Evolutionary conservation across 805 yeast species (phyloP).

Genomic region (Clavispora asparagi): DNA sequence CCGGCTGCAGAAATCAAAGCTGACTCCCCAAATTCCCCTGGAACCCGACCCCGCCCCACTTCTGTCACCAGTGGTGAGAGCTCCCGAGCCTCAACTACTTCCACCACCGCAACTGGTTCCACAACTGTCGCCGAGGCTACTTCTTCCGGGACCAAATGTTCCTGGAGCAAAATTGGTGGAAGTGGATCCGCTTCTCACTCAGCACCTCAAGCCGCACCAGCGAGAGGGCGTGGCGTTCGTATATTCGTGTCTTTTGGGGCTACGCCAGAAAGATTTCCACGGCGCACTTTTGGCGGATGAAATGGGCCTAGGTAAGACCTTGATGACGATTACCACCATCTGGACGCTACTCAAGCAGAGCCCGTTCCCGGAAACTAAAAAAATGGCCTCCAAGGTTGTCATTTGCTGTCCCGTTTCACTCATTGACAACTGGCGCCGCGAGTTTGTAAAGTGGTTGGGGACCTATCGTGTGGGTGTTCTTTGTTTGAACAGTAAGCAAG

Average conservation of each 20-base stretch:
- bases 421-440: constrained; percentile 81
- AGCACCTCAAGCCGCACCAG: constrained; percentile 76
- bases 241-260: constrained; percentile 78
- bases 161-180: constrained; percentile 30
- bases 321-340: constrained; percentile 76
- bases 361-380: constrained; percentile 34
- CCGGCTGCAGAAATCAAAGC: background rate
- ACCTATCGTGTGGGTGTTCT: constrained; percentile 59
- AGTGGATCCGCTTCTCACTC: constrained; percentile 54
- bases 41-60: no score
- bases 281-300: constrained; percentile 94
- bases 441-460: constrained; percentile 86
- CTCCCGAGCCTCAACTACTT: no score
- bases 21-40: no score
- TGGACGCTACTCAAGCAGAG: constrained; percentile 78
- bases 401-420: constrained; percentile 91
- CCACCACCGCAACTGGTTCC: no score
- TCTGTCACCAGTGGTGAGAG: background rate
- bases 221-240: constrained; percentile 76
- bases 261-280: constrained; percentile 40
- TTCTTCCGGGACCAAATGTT: background rate
- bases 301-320: constrained; percentile 88
- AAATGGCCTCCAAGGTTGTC: constrained; percentile 52
- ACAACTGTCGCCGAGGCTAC: background rate
- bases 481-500: constrained; percentile 44